Evolutionary conservation across 805 yeast genomes (phyloP).

Genomic region (Zygosaccharomyces bisporus): DNA sequence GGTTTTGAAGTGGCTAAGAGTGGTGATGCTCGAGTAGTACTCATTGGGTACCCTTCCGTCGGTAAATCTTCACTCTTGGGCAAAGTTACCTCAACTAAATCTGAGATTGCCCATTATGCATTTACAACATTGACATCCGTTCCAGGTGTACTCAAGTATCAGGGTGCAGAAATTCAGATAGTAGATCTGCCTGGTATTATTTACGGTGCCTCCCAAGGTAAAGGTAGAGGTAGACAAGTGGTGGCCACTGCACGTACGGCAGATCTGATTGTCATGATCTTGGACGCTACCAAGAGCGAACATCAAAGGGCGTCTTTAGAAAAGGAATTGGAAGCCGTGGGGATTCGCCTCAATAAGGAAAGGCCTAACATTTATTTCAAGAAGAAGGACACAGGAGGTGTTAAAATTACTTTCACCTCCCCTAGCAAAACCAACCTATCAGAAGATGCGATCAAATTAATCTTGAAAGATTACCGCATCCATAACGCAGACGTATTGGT

Average conservation of each 20-base stretch:
- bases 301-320: constrained; percentile 87
- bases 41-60: constrained; percentile 96
- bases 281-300: constrained; percentile 92
- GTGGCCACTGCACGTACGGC: constrained; percentile 95
- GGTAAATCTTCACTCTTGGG: constrained; percentile 91
- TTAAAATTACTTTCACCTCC: constrained; percentile 71
- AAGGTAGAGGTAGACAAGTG: constrained; percentile 96
- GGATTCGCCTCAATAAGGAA: constrained; percentile 78
- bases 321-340: constrained; percentile 87
- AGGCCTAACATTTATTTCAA: constrained; percentile 76
- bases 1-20: constrained; percentile 94
- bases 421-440: constrained; percentile 74
- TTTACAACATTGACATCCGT: constrained; percentile 96
- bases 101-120: constrained; percentile 92
- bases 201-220: constrained; percentile 94
- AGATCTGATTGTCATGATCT: constrained; percentile 84
- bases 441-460: constrained; percentile 71
- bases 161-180: constrained; percentile 95
- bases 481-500: constrained; percentile 92
- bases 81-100: constrained; percentile 87
- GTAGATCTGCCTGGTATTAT: constrained; percentile 98
- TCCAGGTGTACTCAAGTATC: constrained; percentile 91
- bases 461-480: constrained; percentile 80
- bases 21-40: constrained; percentile 93
- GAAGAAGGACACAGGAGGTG: constrained; percentile 85